Percentiles rank a stretch among this genome's conserved stretches.
These are phyloP conservation scores for Crucibulum laeve DNA, from an alignment of 768 basidiomycete species.

Conservation along the genomic window DNA sequence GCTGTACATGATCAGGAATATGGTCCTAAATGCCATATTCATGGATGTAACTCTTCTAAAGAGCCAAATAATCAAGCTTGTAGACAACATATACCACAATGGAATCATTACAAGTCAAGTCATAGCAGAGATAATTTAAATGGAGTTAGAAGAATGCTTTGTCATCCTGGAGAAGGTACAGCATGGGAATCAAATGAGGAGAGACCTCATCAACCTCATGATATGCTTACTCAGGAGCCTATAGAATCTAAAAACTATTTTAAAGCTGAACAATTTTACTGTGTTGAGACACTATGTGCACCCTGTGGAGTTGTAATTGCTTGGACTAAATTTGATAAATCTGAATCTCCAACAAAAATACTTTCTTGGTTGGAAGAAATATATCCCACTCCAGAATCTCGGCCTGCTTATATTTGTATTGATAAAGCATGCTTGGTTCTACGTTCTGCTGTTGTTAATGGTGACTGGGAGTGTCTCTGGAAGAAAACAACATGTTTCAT, in stretches of 20 bases:
- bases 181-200: too few species aligned
- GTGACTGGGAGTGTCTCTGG: too few species aligned
- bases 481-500: slow-evolving; percentile 21
- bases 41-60: slow-evolving; percentile 10
- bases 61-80: slow-evolving; percentile 12
- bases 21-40: slow-evolving; percentile 6
- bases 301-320: too few species aligned
- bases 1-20: slow-evolving; percentile 6
- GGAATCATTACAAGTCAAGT: background rate
- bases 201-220: too few species aligned
- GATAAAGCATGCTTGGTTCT: too few species aligned
- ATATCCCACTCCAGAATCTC: slow-evolving; percentile 11
- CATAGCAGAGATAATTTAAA: background rate
- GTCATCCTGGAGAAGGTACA: background rate
- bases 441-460: slow-evolving; percentile 12
- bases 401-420: slow-evolving; percentile 17
- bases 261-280: slow-evolving; percentile 14
- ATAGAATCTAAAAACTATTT: slow-evolving; percentile 12
- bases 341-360: slow-evolving; percentile 20
- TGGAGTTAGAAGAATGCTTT: background rate
- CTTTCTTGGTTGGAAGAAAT: slow-evolving; percentile 14
- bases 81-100: slow-evolving; percentile 8
- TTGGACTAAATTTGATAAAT: slow-evolving; percentile 21
- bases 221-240: background rate
- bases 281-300: slow-evolving; percentile 24